Base-by-base conservation (phyloP, 306 rosid genomes). In the Leucaena leucocephala region DNA sequence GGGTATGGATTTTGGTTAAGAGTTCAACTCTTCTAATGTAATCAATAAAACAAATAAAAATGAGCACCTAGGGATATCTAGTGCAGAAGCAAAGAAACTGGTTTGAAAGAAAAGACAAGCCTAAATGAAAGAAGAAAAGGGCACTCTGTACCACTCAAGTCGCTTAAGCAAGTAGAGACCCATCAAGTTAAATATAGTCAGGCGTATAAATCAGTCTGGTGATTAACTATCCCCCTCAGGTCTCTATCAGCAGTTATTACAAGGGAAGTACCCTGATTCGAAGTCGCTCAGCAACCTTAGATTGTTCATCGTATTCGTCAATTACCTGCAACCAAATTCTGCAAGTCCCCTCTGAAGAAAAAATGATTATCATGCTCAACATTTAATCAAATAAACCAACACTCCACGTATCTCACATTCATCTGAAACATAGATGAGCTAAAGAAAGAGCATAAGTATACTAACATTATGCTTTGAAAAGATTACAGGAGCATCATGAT, bases 281-380 rank as follows among this genome's bases (percentile, higher is more conserved):
- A n/a, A 93, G 94, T 48, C 99, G 90, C 0, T 95, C 98, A 5
- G 99, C 99, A 80, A 92, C 94, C 90, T 95, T 97, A 11, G 99
- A 95, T 83, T 90, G 90, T 65, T 95, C 99, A 81, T 95, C 99
- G 73, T 93, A 95, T 73, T 95, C 98, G 66, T 95, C 93, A 52
- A 93, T 84, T 43, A 95, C 98, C 98, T 95, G 88, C 81, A 81
- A 80, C 22, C 43, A 54, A 42, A 50, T 62, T 65, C 43, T 7
- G 36, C 79, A 73, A 68, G 72, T 65, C 62, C 36, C 46, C 34
- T 49, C 17, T 12, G 57, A 21, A 70, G 50, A 48, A 40, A 62
- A 59, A 71, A 73, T 6, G 34, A 66, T 49, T 44, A 12, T 14
- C 70, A 13, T 55, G 75, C 45, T 50, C 9, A 71, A 66, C 62